Evolutionary conservation across 192 early-diverging fungal genomes (phyloP).

Genomic region (Geranomyces variabilis): DNA sequence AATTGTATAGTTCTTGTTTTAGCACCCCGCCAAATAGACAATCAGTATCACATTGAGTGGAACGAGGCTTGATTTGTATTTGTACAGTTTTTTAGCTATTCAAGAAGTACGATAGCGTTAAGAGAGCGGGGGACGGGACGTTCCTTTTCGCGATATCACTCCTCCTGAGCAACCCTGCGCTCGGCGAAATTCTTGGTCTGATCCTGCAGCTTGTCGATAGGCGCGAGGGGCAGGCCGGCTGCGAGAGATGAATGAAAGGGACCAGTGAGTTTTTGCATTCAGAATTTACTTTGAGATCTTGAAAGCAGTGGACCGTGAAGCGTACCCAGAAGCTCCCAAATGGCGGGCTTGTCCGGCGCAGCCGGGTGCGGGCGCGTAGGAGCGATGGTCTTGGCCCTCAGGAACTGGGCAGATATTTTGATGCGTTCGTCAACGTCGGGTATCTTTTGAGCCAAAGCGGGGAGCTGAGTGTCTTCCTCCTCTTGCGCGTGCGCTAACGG

Average conservation of each 20-base stretch:
- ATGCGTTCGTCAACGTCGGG: conserved; percentile 8
- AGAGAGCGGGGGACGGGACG: no score
- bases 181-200: conserved; percentile 19
- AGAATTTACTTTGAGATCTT: no score
- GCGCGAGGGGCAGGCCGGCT: conserved; percentile 29
- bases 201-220: conserved; percentile 31
- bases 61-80: no score
- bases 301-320: no score
- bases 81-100: no score
- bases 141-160: no score
- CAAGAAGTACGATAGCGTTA: no score
- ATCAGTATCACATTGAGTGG: no score
- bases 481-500: conserved; percentile 23
- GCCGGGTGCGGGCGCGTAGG: conserved; percentile 24
- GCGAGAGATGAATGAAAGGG: not conserved
- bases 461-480: conserved; percentile 29
- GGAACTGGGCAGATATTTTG: conserved; percentile 1
- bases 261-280: no score
- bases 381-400: conserved; percentile 17
- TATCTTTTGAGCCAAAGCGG: conserved; percentile 10
- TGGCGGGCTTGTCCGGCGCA: conserved; percentile 33
- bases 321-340: conserved; percentile 25
- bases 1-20: conserved; percentile 12
- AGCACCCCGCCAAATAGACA: no score
- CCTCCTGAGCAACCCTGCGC: conserved; percentile 16